Conservation (phyloP, 2,329 filamentous ascomycete species). For the Colletotrichum trifolii region DNA sequence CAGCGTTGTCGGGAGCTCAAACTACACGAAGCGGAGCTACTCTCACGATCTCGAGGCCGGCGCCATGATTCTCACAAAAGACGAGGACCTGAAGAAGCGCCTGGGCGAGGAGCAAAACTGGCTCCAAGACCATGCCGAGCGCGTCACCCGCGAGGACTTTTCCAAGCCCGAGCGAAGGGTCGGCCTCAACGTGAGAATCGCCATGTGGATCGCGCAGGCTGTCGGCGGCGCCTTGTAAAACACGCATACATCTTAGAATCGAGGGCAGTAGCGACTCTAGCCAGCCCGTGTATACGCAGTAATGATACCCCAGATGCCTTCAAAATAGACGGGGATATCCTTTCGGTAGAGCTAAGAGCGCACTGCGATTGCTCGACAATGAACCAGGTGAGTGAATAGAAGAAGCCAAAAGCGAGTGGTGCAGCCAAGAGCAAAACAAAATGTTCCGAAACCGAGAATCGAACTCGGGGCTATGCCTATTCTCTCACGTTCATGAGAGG, state of each 20-base stretch:
- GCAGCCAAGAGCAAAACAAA: neutral
- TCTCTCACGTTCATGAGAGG: slow-evolving; percentile 20
- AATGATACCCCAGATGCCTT: slow-evolving; percentile 20
- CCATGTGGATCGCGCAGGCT: slow-evolving; percentile 92
- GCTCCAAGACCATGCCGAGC: slow-evolving; percentile 78
- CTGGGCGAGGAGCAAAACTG: slow-evolving; percentile 84
- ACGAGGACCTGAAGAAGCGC: slow-evolving; percentile 75
- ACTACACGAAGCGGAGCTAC: slow-evolving; percentile 96
- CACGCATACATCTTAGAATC: neutral
- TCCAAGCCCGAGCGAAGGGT: slow-evolving; percentile 85
- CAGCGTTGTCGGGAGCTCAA: slow-evolving; percentile 89
- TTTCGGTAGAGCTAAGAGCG: too few relatives aligned
- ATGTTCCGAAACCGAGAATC: slow-evolving; percentile 34
- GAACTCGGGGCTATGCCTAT: slow-evolving; percentile 36
- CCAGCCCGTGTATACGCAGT: neutral
- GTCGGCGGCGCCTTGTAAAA: slow-evolving; percentile 85
- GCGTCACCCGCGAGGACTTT: slow-evolving; percentile 81
- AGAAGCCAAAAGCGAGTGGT: neutral
- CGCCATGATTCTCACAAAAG: slow-evolving; percentile 83
- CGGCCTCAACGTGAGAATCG: slow-evolving; percentile 83
- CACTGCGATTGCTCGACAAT: neutral
- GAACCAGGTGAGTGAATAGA: neutral
- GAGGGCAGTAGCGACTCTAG: too few relatives aligned
- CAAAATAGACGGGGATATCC: too few relatives aligned
- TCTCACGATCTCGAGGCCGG: slow-evolving; percentile 92